Percentiles rank a stretch among this genome's conserved stretches.
Evolutionary conservation across 1,284 basidiomycete species (phyloP).

Genomic region (Papiliotrema nemorosa): DNA sequence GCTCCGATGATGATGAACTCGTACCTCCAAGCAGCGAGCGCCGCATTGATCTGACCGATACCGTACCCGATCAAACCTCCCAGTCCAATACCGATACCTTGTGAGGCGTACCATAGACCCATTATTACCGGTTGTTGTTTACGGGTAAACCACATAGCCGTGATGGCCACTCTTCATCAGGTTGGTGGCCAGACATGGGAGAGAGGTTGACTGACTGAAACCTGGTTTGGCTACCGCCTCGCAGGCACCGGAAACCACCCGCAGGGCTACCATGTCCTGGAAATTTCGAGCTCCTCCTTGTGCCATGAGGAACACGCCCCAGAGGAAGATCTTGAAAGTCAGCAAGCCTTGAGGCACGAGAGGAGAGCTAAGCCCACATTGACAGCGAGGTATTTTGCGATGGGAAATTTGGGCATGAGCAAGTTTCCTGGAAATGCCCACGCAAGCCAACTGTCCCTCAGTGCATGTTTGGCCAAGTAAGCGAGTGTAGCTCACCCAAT

Average conservation of each 20-base stretch:
- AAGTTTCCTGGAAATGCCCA: slow-evolving; percentile 53
- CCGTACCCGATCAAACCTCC: slow-evolving; percentile 40
- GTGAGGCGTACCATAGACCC: slow-evolving; percentile 36
- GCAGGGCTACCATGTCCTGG: slow-evolving; percentile 45
- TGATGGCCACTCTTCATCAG: slow-evolving; percentile 20
- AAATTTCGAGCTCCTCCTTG: slow-evolving; percentile 49
- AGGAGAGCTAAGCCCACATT: slow-evolving; percentile 26
- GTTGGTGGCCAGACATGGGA: too few species aligned
- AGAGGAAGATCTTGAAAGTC: slow-evolving; percentile 46
- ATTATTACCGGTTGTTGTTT: slow-evolving; percentile 41
- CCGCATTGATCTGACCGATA: slow-evolving; percentile 39
- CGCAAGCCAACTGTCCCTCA: slow-evolving; percentile 50
- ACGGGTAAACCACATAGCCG: slow-evolving; percentile 36
- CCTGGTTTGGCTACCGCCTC: slow-evolving; percentile 48
- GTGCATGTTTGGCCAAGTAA: too few species aligned
- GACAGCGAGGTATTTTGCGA: slow-evolving; percentile 50
- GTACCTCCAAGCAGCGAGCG: slow-evolving; percentile 41
- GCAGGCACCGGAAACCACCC: slow-evolving; percentile 48
- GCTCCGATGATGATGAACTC: slow-evolving; percentile 45
- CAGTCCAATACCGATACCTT: slow-evolving; percentile 35
- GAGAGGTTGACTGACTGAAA: slow-evolving; percentile 13
- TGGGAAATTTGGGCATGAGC: slow-evolving; percentile 50
- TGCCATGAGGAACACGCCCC: slow-evolving; percentile 52
- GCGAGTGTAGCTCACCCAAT: too few species aligned
- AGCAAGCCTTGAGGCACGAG: neutral